Percentiles rank a stretch among this genome's conserved stretches.
phyloP scores from a whole-genome alignment of 2,329 filamentous ascomycete species.

The Monilinia polystroma region DNA sequence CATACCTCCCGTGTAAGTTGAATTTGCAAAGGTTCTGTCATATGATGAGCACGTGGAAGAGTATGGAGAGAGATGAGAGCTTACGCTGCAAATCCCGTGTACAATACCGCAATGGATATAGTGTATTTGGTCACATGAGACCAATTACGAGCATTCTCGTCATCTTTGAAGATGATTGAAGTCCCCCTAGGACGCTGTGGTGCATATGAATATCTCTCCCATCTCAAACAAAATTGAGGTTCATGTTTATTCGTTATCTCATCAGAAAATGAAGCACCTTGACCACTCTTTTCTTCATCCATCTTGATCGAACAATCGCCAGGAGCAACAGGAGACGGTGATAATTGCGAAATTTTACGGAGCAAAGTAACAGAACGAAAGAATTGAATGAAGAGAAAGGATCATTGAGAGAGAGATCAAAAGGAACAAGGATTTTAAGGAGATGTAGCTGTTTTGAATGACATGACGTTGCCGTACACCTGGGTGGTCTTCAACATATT shows the following conservation, averaged over 20 bases:
- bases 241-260: neutral
- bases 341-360: neutral
- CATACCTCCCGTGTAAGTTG: constrained; percentile 23
- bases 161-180: constrained; percentile 5
- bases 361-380: neutral
- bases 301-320: neutral
- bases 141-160: constrained; percentile 6
- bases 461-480: neutral
- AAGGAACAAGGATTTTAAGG: neutral
- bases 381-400: neutral
- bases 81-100: constrained; percentile 21
- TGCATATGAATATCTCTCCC: constrained; percentile 14
- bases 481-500: neutral
- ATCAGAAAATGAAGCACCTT: neutral
- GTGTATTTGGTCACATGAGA: neutral
- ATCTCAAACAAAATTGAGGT: constrained; percentile 18
- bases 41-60: constrained; percentile 4
- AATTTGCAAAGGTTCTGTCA: constrained; percentile 23
- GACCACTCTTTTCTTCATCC: neutral
- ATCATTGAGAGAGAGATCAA: neutral
- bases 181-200: constrained; percentile 12
- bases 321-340: neutral
- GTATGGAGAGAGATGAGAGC: neutral
- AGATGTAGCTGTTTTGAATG: neutral
- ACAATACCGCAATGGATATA: constrained; percentile 11